Base-by-base conservation (phyloP, 192 early-diverging fungal genomes). In the Entomortierella beljakovae region DNA sequence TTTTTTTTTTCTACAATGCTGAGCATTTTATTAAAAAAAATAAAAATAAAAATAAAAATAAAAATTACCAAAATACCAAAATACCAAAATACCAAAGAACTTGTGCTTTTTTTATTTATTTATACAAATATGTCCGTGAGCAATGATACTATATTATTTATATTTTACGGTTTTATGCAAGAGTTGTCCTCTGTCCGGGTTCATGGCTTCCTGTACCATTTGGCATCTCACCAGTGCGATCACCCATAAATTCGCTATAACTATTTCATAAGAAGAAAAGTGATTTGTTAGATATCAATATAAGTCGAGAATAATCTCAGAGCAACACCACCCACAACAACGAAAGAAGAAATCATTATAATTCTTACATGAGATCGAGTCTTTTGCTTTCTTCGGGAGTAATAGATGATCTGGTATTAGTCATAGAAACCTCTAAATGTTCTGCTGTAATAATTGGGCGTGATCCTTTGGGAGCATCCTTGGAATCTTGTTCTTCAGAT, bases 381-480 rank as follows among this genome's bases (percentile, higher is more conserved):
- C 90, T 66, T 2, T 34, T 10, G 34, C 72, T 65, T 42, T 94
- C 91, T 22, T 90, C 84, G 20, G 70, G 76, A 15, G 86, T 85
- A 32, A 91, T 85, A 20, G 92, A 94, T 29, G 90, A 86, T 25
- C 89, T 80, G 3, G 92, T 90, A n/a, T 70, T 72, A 37, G 67
- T 81, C 9, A 91, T 57, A 0, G 91, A 92, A 29, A 79, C 81
- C 23, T 89, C 86, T 23, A 94, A 72, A 70, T 94, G 83, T 8
- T 64, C 74, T 10, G 23, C 18, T 0, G 82, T 82, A 40, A 82
- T 83, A 7, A 60, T 35, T 29, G 75, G 75, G n/a, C 62, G 71
- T 10, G 75, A 72, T 60, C 69, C 57, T 37, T 71, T 58, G 28
- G 66, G 40, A 0, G 50, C 63, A 35, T 77, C 69, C 6, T 73